These are phyloP conservation scores for Ganoderma boninense DNA, from an alignment of 1,284 basidiomycete species.

Conservation along the genomic window DNA sequence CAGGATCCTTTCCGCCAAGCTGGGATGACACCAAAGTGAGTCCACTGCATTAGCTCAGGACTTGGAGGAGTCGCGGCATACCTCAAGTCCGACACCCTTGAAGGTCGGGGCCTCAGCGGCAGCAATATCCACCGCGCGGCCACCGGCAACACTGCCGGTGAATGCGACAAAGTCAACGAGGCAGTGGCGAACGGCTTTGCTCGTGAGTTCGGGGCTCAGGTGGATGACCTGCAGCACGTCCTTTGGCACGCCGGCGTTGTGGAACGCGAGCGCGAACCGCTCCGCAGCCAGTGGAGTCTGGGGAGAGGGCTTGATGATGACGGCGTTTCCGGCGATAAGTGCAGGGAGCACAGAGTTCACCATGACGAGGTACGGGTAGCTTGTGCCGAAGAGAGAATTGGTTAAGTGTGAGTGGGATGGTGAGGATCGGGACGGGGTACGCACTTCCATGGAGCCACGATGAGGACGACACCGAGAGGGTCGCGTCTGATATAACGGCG, in stretches of 20 bases:
- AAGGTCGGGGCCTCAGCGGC: slow-evolving; percentile 73
- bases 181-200: slow-evolving; percentile 72
- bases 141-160: slow-evolving; percentile 85
- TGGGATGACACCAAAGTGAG: slow-evolving; percentile 45
- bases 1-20: slow-evolving; percentile 96
- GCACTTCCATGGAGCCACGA: slow-evolving; percentile 92
- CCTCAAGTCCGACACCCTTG: slow-evolving; percentile 84
- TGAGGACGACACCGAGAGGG: slow-evolving; percentile 89
- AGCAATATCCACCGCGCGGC: slow-evolving; percentile 68
- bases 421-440: slow-evolving; percentile 36
- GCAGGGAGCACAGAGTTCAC: slow-evolving; percentile 93
- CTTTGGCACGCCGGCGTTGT: slow-evolving; percentile 79
- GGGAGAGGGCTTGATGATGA: slow-evolving; percentile 93
- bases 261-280: slow-evolving; percentile 75
- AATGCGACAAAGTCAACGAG: slow-evolving; percentile 87
- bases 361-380: slow-evolving; percentile 89
- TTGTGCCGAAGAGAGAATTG: slow-evolving; percentile 41
- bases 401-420: slow-evolving; percentile 10
- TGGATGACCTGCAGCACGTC: slow-evolving; percentile 86
- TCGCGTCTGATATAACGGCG: slow-evolving; percentile 83
- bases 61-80: slow-evolving; percentile 37
- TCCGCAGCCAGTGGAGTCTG: slow-evolving; percentile 93
- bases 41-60: too few relatives aligned
- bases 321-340: slow-evolving; percentile 87
- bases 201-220: slow-evolving; percentile 72